These are phyloP conservation scores for Agrocybe pediades DNA, from an alignment of 768 basidiomycete genomes.

Conservation along the genomic window DNA sequence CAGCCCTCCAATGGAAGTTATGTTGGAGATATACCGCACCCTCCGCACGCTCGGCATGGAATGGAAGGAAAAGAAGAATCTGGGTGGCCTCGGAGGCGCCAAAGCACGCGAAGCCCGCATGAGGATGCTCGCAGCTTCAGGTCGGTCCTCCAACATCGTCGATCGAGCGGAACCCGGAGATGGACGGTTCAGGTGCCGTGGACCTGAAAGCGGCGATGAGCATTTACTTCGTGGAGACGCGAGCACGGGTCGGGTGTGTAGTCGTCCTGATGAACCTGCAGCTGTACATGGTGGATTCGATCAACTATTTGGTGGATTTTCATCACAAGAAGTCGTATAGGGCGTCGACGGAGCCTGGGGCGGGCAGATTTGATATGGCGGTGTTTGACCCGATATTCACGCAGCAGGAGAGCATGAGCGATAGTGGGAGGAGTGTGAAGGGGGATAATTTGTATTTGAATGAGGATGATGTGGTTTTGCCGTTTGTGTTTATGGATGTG, in stretches of 20 bases:
- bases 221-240: conserved; percentile 93
- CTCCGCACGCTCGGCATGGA: conserved; percentile 91
- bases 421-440: conserved; percentile 53
- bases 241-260: conserved; percentile 86
- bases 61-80: conserved; percentile 89
- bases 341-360: conserved; percentile 66
- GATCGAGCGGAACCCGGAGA: conserved; percentile 61
- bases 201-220: conserved; percentile 71
- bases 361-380: conserved; percentile 72
- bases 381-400: conserved; percentile 47
- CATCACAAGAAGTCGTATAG: conserved; percentile 95
- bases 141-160: conserved; percentile 41
- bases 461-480: conserved; percentile 75
- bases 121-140: conserved; percentile 17
- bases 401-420: conserved; percentile 49
- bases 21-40: conserved; percentile 97
- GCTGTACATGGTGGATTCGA: conserved; percentile 93
- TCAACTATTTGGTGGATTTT: conserved; percentile 98
- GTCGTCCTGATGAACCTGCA: conserved; percentile 98
- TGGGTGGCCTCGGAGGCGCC: conserved; percentile 63
- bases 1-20: conserved; percentile 97
- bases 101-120: conserved; percentile 8
- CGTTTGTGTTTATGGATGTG: conserved; percentile 96
- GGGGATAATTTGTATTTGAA: conserved; percentile 40
- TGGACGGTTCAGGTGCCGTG: conserved; percentile 61